phyloP scores from a whole-genome alignment of 2,329 filamentous ascomycete genomes.

The Microdochium nivale region DNA sequence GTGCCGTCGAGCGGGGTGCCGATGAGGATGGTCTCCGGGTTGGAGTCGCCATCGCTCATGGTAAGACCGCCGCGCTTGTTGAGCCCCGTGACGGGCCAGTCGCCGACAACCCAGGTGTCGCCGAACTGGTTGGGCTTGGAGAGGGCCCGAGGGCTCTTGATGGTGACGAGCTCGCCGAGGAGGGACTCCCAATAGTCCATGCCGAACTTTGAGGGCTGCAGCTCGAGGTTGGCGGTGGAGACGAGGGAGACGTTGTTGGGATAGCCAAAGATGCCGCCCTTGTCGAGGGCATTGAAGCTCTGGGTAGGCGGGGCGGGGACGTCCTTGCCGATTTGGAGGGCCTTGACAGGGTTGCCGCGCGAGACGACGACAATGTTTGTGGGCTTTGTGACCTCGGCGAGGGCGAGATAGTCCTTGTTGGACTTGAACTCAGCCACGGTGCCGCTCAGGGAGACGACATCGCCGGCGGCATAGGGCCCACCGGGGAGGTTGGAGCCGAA shows the following conservation, averaged over 20 bases:
- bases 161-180: constrained; percentile 57
- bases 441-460: constrained; percentile 52
- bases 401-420: constrained; percentile 46
- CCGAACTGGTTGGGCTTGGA: constrained; percentile 55
- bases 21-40: constrained; percentile 61
- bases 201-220: constrained; percentile 54
- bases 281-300: constrained; percentile 53
- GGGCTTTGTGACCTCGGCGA: constrained; percentile 54
- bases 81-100: constrained; percentile 53
- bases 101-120: constrained; percentile 61
- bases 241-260: constrained; percentile 54
- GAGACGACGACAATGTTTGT: constrained; percentile 44
- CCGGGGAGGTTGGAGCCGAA: constrained; percentile 43
- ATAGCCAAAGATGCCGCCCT: constrained; percentile 55
- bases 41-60: constrained; percentile 53
- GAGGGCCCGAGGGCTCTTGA: constrained; percentile 47
- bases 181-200: constrained; percentile 69
- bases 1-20: constrained; percentile 57
- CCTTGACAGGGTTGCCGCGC: constrained; percentile 41
- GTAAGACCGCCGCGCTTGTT: constrained; percentile 59
- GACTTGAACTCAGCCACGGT: constrained; percentile 50
- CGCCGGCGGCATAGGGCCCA: constrained; percentile 44
- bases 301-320: constrained; percentile 49
- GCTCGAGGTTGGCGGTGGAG: constrained; percentile 48
- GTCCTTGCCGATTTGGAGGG: constrained; percentile 52